Percentiles rank a stretch among this genome's conserved stretches.
Evolutionary conservation across 202 grass and related monocot genomes (phyloP).

Genomic region (Setaria viridis): DNA sequence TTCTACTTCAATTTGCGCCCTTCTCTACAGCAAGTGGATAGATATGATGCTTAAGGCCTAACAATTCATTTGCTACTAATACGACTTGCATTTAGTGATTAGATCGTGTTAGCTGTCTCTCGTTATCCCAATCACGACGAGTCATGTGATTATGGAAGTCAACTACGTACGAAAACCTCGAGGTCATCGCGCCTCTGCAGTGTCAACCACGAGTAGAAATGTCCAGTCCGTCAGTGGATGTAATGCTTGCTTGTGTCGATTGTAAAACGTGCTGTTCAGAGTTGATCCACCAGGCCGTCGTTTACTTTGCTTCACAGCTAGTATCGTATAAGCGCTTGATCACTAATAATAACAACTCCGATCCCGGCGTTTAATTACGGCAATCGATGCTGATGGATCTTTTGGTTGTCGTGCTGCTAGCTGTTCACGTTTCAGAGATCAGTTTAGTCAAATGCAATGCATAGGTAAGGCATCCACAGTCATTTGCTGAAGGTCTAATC

Average conservation of each 20-base stretch:
- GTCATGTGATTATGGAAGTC: not conserved
- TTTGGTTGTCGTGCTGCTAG: not conserved
- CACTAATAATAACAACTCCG: not conserved
- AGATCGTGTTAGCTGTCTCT: not conserved
- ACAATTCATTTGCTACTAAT: not conserved
- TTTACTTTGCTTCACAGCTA: not conserved
- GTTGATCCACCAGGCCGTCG: not conserved
- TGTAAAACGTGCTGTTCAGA: not conserved
- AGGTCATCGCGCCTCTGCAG: slow-evolving; percentile 3
- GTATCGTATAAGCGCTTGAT: not conserved
- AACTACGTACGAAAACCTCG: slow-evolving; percentile 4
- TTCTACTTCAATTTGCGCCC: not conserved
- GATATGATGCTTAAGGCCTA: not conserved
- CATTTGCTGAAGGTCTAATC: not conserved
- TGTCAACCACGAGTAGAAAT: not conserved
- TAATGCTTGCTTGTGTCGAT: not conserved
- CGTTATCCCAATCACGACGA: not conserved
- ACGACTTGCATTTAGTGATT: not conserved
- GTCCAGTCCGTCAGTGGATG: slow-evolving; percentile 2
- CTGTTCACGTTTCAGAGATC: not conserved
- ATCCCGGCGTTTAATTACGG: not conserved
- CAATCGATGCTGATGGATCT: not conserved
- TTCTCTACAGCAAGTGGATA: not conserved
- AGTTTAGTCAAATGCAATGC: not conserved
- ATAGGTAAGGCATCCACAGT: not conserved